Base-by-base conservation (phyloP, 164 flowering plant species). In the Umbilicus rupestris region DNA sequence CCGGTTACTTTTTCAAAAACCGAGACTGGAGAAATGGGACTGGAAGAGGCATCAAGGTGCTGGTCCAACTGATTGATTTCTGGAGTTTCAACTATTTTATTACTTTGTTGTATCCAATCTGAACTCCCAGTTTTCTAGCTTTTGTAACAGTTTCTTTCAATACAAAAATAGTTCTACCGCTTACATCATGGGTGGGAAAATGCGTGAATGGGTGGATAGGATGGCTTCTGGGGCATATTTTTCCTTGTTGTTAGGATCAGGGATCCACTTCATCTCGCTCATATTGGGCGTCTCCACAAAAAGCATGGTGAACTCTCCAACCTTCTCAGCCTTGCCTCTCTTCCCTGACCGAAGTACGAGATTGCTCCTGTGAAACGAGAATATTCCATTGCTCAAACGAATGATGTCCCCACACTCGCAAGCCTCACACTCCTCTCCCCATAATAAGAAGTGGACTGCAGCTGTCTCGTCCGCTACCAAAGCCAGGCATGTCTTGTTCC, bases 401-500 rank as follows among this genome's bases (percentile, higher is more conserved):
- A 92, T 66, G 17, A 89, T 89, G 69, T 92, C 94, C 1, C 96
- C 89, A 0, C 79, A 64, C 70, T 83, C 78, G 39, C 85, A 86
- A 0, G 79, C 83, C n/a, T 87, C 88, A 42, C 94, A 87, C 73
- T 92, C 96, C 0, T 76, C 81, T 0, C 90, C 93, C 96, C 97
- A 89, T 0, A 89, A 57, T 79, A 83, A 89, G 67, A 89, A 86
- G 69, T 89, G 92, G 63, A 87, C 90, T 0, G 96, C 81, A 0
- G 97, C 96, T 9, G 96, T 87, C 70, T 87, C 88, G 45, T 92
- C 97, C 0, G 96, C 92, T 30, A 85, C 94, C 10, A 92, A 83
- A 1, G 86, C 82, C 70, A 87, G 49, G 68, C 97, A 87, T n/a
- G 81, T 75, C 75, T 73, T 87, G 68, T 75, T 62, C 39, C 81